Evolutionary conservation across 805 yeast genomes (phyloP), one percentile per base, ranked within the genome.

Genomic region (Cyberlindnera amylophila): DNA sequence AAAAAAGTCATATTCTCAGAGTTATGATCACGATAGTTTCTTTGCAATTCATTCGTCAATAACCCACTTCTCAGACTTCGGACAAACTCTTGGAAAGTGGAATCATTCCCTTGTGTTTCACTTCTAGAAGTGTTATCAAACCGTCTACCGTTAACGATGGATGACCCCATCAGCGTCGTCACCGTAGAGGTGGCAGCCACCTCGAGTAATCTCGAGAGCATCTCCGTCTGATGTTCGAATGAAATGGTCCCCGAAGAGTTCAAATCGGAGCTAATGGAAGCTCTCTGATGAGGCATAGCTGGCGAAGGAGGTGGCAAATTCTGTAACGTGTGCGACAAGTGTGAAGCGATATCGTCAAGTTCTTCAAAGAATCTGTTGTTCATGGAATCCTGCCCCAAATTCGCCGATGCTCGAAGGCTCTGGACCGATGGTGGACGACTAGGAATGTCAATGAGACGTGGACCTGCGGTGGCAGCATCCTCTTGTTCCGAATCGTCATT

Each of bases 121-220:
- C 38, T 45, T 19, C 51, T 28, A 4, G 55, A 36, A 3, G 55
- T 44, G 36, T 57, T 61, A 39, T 62, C 66, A 28, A 62, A 60
- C 32, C 65, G 45, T 35, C 55, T 42, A 0, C 66, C 66, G 32
- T 52, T 50, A 2, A 52, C 51, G 11, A 42, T 33, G 3, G 58
- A 32, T 2, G 59, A 35, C 9, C 65, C 73, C 34, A 70, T 60
- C 14, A 72, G 46, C 6, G 71, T 63, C 2, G 56, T 51, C 2
- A 72, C 70, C 0, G 77, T 70, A 2, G 74, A 70, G 1, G 67
- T 61, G 0, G 77, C 73, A 1, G 76, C 76, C 16, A 69, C 53
- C 15, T 72, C 71, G 24, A 71, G 48, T 15, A 71, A 51, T 28
- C 74, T 55, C 2, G 75, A 66, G 6, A 71, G 57, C 63, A 70